These are phyloP conservation scores for Zostera marina DNA, from an alignment of 116 monocot species.

Conservation along the genomic window DNA sequence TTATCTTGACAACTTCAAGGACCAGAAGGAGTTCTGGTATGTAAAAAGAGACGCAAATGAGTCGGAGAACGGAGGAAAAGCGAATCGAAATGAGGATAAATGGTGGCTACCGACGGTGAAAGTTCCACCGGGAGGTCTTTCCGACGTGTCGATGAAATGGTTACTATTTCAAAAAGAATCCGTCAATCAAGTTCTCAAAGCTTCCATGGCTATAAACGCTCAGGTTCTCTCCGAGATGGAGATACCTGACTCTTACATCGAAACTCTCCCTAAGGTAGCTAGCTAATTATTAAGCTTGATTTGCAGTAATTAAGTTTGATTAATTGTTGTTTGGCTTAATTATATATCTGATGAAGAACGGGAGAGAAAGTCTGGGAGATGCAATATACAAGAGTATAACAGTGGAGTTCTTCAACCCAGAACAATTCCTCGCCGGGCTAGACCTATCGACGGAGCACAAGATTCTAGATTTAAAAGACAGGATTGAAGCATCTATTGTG, in stretches of 20 bases:
- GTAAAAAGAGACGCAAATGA: conserved; percentile 17
- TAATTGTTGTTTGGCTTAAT: too few species aligned
- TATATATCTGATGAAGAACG: conserved; percentile 52
- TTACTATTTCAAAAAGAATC: conserved; percentile 21
- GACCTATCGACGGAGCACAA: conserved; percentile 82
- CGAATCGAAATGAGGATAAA: conserved; percentile 37
- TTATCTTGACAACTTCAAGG: conserved; percentile 76
- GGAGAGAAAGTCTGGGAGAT: conserved; percentile 69
- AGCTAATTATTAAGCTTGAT: not conserved
- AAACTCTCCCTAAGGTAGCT: conserved; percentile 16
- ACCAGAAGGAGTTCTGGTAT: conserved; percentile 73
- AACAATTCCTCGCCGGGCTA: conserved; percentile 33
- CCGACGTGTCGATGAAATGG: conserved; percentile 21
- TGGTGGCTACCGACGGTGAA: conserved; percentile 86
- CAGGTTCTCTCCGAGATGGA: conserved; percentile 20
- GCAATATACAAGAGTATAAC: conserved; percentile 50
- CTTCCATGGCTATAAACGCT: conserved; percentile 20
- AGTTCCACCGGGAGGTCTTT: conserved; percentile 31
- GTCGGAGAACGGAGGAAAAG: conserved; percentile 7
- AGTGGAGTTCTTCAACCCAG: conserved; percentile 44
- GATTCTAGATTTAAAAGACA: conserved; percentile 75
- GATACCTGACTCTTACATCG: conserved; percentile 14
- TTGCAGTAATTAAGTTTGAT: not conserved
- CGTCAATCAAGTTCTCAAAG: conserved; percentile 21
- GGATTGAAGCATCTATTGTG: conserved; percentile 63